Percentiles rank a stretch among this genome's conserved stretches.
Conservation (phyloP, 2,329 filamentous ascomycete species). For the Kalmusia sp. region DNA sequence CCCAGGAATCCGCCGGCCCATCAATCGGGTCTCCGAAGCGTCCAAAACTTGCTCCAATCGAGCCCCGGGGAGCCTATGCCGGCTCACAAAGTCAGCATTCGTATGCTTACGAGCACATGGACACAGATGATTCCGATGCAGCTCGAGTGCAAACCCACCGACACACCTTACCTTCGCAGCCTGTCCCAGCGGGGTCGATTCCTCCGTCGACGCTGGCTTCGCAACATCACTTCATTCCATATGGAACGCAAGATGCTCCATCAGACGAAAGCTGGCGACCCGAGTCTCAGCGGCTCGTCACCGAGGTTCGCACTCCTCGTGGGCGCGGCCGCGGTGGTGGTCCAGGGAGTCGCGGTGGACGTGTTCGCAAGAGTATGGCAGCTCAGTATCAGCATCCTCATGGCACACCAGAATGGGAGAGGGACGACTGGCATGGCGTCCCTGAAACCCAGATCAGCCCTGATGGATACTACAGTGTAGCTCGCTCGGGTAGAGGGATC, state of each 20-base stretch:
- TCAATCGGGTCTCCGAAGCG: conserved; percentile 53
- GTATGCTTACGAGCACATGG: conserved; percentile 27
- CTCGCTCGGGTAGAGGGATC: conserved; percentile 34
- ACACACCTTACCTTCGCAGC: conserved; percentile 35
- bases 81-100: conserved; percentile 17
- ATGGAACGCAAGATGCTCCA: conserved; percentile 35
- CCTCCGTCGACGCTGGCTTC: conserved; percentile 30
- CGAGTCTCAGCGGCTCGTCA: conserved; percentile 35
- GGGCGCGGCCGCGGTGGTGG: conserved; percentile 51
- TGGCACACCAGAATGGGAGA: conserved; percentile 52
- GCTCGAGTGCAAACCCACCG: conserved; percentile 24
- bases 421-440: conserved; percentile 43
- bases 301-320: conserved; percentile 36
- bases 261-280: conserved; percentile 42
- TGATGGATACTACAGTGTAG: conserved; percentile 44
- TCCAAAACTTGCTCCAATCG: conserved; percentile 50
- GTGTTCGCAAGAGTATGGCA: conserved; percentile 48
- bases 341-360: conserved; percentile 46
- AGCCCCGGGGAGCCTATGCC: conserved; percentile 42
- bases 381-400: conserved; percentile 28
- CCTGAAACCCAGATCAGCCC: conserved; percentile 44
- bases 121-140: conserved; percentile 27
- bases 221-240: conserved; percentile 38
- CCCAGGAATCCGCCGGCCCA: conserved; percentile 30
- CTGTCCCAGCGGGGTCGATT: conserved; percentile 36